phyloP scores from a whole-genome alignment of 768 basidiomycete species.

The Hypholoma fasciculare region DNA sequence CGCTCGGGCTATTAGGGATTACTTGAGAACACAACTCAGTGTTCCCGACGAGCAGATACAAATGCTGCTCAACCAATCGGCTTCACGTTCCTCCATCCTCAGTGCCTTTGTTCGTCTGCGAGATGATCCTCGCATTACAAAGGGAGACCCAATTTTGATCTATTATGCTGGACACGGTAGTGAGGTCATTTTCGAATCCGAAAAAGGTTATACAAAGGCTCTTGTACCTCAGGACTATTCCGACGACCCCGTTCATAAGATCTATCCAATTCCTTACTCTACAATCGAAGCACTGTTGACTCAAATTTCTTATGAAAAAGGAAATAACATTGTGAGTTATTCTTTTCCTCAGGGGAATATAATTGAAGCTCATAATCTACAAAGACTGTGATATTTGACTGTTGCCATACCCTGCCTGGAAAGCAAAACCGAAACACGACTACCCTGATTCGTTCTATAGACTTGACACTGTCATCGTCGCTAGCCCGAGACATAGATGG shows the following conservation, averaged over 20 bases:
- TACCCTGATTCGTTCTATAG: too few relatives aligned
- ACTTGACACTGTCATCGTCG: too few relatives aligned
- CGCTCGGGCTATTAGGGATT: background rate
- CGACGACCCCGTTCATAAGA: background rate
- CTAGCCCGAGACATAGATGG: background rate
- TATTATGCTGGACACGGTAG: slow-evolving; percentile 13
- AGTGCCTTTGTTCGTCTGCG: background rate
- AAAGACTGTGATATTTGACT: slow-evolving; percentile 14
- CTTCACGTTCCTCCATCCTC: slow-evolving; percentile 9
- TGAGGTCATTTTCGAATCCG: background rate
- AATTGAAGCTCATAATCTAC: background rate
- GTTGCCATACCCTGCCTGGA: background rate
- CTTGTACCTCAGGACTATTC: slow-evolving; percentile 11
- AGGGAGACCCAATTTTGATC: slow-evolving; percentile 11
- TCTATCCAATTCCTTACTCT: slow-evolving; percentile 5
- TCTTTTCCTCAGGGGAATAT: background rate
- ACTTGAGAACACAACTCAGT: background rate
- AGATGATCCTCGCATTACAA: background rate
- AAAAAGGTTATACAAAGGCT: background rate
- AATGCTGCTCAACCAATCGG: background rate
- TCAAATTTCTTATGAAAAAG: slow-evolving; percentile 6
- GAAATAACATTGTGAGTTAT: slow-evolving; percentile 12
- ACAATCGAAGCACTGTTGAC: slow-evolving; percentile 4
- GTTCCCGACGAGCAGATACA: slow-evolving; percentile 6
- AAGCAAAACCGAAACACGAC: too few relatives aligned